phyloP scores from a whole-genome alignment of 2,329 filamentous ascomycete species.

The Calonectria pseudoturangicola region DNA sequence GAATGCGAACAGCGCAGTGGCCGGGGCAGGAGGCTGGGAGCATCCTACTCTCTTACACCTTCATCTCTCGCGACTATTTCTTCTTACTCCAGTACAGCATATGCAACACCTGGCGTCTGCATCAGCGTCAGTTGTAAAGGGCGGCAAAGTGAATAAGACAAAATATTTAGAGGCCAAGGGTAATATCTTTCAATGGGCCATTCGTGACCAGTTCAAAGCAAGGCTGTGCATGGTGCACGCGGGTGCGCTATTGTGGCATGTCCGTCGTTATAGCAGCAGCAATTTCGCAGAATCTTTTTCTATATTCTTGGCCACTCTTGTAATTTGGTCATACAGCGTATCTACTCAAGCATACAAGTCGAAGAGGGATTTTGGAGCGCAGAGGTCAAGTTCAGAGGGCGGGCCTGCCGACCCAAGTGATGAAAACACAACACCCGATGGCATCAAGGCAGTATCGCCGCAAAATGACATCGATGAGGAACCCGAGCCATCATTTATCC shows the following conservation, averaged over 20 bases:
- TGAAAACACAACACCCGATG: neutral
- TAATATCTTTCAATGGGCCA: slow-evolving; percentile 42
- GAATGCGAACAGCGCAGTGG: slow-evolving; percentile 45
- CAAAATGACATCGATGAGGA: slow-evolving; percentile 24
- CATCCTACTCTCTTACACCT: slow-evolving; percentile 48
- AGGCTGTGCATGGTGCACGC: slow-evolving; percentile 45
- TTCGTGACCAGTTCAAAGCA: slow-evolving; percentile 47
- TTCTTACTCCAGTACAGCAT: slow-evolving; percentile 42
- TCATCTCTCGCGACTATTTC: slow-evolving; percentile 44
- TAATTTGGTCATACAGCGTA: slow-evolving; percentile 43
- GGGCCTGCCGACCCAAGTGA: neutral
- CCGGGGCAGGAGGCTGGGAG: slow-evolving; percentile 44
- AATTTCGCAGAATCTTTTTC: slow-evolving; percentile 45
- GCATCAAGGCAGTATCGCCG: neutral
- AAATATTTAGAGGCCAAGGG: slow-evolving; percentile 35
- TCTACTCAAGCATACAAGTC: slow-evolving; percentile 12
- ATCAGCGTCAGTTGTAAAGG: neutral
- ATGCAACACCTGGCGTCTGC: slow-evolving; percentile 35
- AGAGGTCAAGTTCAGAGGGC: neutral
- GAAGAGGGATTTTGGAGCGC: neutral
- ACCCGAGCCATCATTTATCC: slow-evolving; percentile 41
- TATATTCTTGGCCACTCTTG: slow-evolving; percentile 43
- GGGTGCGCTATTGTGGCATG: slow-evolving; percentile 46
- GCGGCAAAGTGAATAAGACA: neutral
- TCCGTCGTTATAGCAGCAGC: slow-evolving; percentile 45